Evolutionary conservation across 2,329 filamentous ascomycete species (phyloP).

Genomic region (Nemania sp.): DNA sequence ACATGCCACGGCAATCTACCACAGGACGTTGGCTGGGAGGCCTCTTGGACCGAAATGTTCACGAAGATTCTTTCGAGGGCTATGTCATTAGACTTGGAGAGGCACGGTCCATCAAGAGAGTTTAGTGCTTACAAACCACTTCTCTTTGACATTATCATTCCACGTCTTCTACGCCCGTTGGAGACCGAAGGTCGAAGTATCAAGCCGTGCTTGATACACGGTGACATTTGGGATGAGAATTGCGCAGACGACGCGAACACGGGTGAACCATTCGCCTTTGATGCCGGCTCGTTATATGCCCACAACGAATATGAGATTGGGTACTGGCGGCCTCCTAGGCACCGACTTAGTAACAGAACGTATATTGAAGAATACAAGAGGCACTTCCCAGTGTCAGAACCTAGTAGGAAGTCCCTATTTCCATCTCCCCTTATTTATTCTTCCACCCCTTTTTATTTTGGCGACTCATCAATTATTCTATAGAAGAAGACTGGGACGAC

Average conservation of each 20-base stretch:
- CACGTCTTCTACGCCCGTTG: neutral
- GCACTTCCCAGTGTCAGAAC: neutral
- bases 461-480: neutral
- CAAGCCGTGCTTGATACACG: neutral
- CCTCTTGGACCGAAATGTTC: neutral
- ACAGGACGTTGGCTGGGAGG: neutral
- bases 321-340: neutral
- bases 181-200: neutral
- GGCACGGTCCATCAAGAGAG: neutral
- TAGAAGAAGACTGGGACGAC: neutral
- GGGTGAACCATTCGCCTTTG: neutral
- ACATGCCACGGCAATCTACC: neutral
- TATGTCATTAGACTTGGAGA: neutral
- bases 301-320: neutral
- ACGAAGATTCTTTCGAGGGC: neutral
- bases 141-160: neutral
- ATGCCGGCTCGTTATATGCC: neutral
- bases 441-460: neutral
- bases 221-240: neutral
- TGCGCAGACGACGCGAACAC: neutral
- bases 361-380: constrained; percentile 2
- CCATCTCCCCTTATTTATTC: no score
- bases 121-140: neutral
- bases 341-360: neutral
- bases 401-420: neutral